These are phyloP conservation scores for Malania oleifera DNA, from an alignment of 164 flowering plant genomes.

Conservation along the genomic window DNA sequence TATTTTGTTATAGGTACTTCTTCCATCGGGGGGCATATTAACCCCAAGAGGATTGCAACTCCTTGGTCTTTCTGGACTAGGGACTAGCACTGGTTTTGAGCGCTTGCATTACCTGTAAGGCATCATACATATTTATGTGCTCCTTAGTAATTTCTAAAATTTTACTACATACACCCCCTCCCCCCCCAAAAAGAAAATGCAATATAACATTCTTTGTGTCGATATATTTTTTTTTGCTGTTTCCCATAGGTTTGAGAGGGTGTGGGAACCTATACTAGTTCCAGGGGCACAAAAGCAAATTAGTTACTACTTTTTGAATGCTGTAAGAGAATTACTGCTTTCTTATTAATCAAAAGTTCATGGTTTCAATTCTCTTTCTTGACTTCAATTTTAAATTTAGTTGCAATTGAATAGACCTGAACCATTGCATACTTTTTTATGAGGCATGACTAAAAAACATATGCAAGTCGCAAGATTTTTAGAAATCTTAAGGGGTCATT, in stretches of 20 bases:
- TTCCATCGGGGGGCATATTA: conserved; percentile 90
- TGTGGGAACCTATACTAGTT: conserved; percentile 84
- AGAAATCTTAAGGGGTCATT: no score
- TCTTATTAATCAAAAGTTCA: conserved; percentile 2
- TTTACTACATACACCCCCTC: no score
- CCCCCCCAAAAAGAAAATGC: background rate
- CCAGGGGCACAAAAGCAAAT: conserved; percentile 61
- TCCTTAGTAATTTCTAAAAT: no score
- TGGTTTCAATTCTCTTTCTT: background rate
- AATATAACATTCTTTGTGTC: conserved; percentile 5
- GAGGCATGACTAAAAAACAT: background rate
- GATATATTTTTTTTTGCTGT: background rate
- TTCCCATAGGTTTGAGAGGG: conserved; percentile 78
- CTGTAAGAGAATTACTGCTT: conserved; percentile 46
- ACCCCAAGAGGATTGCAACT: conserved; percentile 81
- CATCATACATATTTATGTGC: conserved; percentile 1
- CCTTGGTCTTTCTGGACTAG: conserved; percentile 80
- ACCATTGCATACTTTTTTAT: background rate
- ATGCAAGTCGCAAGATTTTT: background rate
- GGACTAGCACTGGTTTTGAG: conserved; percentile 89
- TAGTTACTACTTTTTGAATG: conserved; percentile 72
- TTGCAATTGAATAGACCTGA: background rate
- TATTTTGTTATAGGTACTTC: conserved; percentile 50
- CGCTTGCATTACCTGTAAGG: conserved; percentile 88
- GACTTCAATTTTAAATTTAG: background rate